phyloP scores from a whole-genome alignment of 257 asterid genomes.

The Fraxinus pennsylvanica region DNA sequence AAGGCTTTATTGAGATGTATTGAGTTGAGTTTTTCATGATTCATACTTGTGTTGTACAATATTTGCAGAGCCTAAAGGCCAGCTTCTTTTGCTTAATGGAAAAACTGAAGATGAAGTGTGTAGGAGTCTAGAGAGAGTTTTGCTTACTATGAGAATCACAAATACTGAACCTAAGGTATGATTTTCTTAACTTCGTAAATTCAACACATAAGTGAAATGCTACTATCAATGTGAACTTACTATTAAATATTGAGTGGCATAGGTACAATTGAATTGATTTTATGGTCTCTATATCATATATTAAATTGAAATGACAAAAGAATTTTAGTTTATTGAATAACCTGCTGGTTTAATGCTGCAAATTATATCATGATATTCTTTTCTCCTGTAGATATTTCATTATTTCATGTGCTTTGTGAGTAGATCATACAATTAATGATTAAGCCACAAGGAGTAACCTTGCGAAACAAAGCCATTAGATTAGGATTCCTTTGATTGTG shows the following conservation, averaged over 20 bases:
- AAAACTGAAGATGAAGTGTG: conserved; percentile 91
- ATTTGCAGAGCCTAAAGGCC: conserved; percentile 93
- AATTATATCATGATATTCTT: conserved; percentile 9
- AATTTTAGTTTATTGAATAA: conserved; percentile 13
- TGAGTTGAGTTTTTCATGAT: conserved; percentile 16
- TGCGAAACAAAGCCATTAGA: not conserved
- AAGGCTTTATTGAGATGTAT: not conserved
- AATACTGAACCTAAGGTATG: conserved; percentile 85
- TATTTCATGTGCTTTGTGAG: not conserved
- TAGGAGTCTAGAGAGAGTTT: conserved; percentile 89
- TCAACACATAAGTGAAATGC: conserved; percentile 16
- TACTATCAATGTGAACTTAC: conserved; percentile 27
- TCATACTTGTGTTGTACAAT: conserved; percentile 30
- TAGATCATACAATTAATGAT: not conserved
- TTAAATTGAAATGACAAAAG: conserved; percentile 2
- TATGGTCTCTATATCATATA: not conserved
- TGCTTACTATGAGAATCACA: conserved; percentile 91
- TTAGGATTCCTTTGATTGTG: not conserved
- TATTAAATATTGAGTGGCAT: conserved; percentile 18
- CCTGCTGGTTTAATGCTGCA: conserved; percentile 10
- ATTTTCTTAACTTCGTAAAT: not conserved
- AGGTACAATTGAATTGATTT: conserved; percentile 3
- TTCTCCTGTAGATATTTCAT: not conserved
- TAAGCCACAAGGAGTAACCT: not conserved
- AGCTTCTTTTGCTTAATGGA: conserved; percentile 89